Base-by-base conservation (phyloP, 768 basidiomycete genomes). In the Termitomyces titanicus region DNA sequence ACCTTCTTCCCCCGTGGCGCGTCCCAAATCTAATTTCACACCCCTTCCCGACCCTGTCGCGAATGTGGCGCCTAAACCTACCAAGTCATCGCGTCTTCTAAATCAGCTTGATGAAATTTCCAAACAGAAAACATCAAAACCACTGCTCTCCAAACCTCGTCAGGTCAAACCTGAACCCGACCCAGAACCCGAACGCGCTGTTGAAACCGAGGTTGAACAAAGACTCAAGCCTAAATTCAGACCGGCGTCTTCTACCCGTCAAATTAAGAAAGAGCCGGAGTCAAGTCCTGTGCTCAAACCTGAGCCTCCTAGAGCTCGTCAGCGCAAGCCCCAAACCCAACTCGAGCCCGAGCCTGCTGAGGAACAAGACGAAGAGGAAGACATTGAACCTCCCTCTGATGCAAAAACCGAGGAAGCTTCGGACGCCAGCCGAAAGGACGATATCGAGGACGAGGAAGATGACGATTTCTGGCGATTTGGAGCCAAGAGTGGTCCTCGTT, bases 391-490 rank as follows among this genome's bases (percentile, higher is more conserved):
- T 48, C 20, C 22, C 4, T 24, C 10, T 5, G 15, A 8, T 11
- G 34, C 35, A 6, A 38, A 20, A 10, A 53, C 8, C 6, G 13
- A 29, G 27, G 25, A 33, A 18, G 2, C 5, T 27, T 18, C 29
- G 22, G 27, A 31, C 13, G 6, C 22, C 13, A 15, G 10, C 7
- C 46, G 7, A 12, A 29, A 24, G 3, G 29, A 18, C 29, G 12
- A 11, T 35, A 3, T 22, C 13, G 29, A 40, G 9, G 1, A 37
- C 2, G 29, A 54, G 13, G 47, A 58, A 31, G 48, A 51, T n/a
- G 57, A 51, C 1, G 37, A 58, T 29, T 58, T 53, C 13, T 54
- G 57, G 57, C 35, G 53, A 20, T 58, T 58, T 37, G 53, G 48
- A 25, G 25, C 39, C 8, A 39, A 39, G 11, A 24, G 27, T 29